These are phyloP conservation scores for Colletotrichum abscissum DNA, from an alignment of 2,329 filamentous ascomycete species.

Conservation along the genomic window DNA sequence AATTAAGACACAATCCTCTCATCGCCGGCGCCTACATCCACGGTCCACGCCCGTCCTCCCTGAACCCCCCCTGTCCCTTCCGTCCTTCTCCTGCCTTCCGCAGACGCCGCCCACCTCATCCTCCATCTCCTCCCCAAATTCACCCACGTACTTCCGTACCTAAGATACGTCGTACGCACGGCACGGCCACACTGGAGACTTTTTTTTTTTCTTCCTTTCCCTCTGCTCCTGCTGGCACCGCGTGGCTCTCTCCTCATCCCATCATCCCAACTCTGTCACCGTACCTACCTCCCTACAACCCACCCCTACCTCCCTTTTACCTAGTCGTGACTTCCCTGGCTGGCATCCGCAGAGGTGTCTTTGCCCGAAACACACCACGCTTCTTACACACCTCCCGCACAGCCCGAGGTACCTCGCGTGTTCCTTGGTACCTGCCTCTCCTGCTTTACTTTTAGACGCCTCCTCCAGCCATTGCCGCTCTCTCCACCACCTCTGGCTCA, in stretches of 20 bases:
- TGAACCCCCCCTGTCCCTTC: neutral
- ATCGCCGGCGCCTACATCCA: conserved; percentile 13
- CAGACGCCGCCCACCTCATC: conserved; percentile 1
- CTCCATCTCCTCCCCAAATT: neutral
- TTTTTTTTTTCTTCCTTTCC: neutral
- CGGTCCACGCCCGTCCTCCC: neutral
- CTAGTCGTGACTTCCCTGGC: neutral
- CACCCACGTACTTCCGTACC: neutral
- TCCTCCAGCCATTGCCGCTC: conserved; percentile 34
- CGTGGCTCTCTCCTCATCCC: conserved; percentile 11
- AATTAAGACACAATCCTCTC: neutral
- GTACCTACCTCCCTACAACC: neutral
- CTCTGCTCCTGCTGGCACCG: conserved; percentile 20
- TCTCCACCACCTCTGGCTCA: conserved; percentile 25
- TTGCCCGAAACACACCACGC: conserved; percentile 28
- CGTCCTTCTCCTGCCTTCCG: conserved; percentile 10
- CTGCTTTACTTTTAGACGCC: conserved; percentile 24
- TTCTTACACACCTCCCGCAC: neutral
- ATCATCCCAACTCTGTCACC: conserved; percentile 5
- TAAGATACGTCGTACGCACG: neutral
- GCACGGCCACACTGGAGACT: neutral
- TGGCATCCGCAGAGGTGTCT: conserved; percentile 29
- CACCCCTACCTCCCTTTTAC: neutral
- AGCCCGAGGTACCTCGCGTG: conserved; percentile 7
- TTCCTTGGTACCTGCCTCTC: conserved; percentile 8